Conservation (phyloP, 2,329 filamentous ascomycete genomes). For the Colletotrichum sp. region DNA sequence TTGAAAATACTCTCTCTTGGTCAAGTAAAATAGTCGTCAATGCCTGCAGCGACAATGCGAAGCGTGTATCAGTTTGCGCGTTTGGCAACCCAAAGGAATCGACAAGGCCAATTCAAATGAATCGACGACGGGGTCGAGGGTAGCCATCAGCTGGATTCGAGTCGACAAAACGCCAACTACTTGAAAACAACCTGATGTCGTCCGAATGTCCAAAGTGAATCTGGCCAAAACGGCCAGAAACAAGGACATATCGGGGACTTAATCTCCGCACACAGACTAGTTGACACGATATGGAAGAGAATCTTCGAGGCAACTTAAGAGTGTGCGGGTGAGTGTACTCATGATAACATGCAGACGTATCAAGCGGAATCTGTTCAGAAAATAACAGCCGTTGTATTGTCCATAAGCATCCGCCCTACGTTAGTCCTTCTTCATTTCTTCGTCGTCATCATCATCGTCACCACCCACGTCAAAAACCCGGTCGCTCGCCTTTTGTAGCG, state of each 20-base stretch:
- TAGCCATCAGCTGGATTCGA: slow-evolving; percentile 1
- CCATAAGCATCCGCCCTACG: background rate
- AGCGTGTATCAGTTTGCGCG: slow-evolving; percentile 22
- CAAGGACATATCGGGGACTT: slow-evolving; percentile 50
- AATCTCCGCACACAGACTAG: slow-evolving; percentile 96
- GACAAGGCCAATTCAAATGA: background rate
- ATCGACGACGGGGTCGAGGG: background rate
- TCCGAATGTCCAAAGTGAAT: slow-evolving; percentile 26
- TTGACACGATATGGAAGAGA: slow-evolving; percentile 84
- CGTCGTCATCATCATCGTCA: slow-evolving; percentile 60
- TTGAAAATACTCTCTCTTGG: background rate
- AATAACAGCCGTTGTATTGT: slow-evolving; percentile 11
- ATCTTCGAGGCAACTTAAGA: slow-evolving; percentile 93
- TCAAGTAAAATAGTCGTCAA: background rate
- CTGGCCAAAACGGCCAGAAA: slow-evolving; percentile 57
- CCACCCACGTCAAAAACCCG: slow-evolving; percentile 82
- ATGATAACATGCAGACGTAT: background rate
- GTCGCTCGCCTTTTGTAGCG: slow-evolving; percentile 80
- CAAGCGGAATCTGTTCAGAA: slow-evolving; percentile 14
- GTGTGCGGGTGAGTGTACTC: slow-evolving; percentile 69
- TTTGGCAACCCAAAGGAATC: slow-evolving; percentile 1
- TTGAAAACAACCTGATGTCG: slow-evolving; percentile 16
- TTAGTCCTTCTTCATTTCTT: slow-evolving; percentile 40
- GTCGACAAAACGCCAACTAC: slow-evolving; percentile 2
- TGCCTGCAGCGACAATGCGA: background rate